Conservation (phyloP, 2,329 filamentous ascomycete genomes). For the Fusarium staphyleae region DNA sequence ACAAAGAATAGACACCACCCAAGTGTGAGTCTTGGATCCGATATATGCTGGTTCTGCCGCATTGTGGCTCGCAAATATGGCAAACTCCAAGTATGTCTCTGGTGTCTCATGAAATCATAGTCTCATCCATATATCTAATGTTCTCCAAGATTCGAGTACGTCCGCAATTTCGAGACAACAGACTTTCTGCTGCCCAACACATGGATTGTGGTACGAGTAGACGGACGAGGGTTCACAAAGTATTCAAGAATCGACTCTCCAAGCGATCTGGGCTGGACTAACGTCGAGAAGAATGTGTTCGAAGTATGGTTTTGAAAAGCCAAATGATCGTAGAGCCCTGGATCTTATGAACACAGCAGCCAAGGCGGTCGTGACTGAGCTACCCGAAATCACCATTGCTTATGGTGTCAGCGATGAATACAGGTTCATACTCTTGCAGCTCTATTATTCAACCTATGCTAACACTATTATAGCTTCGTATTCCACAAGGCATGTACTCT, state of each 20-base stretch:
- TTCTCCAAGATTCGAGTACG: constrained; percentile 82
- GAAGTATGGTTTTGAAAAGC: constrained; percentile 87
- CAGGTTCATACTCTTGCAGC: constrained; percentile 57
- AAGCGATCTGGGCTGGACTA: constrained; percentile 14
- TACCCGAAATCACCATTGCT: constrained; percentile 84
- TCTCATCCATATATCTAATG: constrained; percentile 19
- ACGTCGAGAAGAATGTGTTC: constrained; percentile 70
- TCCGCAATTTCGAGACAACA: constrained; percentile 84
- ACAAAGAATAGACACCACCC: constrained; percentile 24
- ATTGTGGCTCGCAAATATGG: constrained; percentile 50
- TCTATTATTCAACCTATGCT: background rate
- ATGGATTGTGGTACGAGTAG: constrained; percentile 93
- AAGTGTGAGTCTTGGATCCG: constrained; percentile 3
- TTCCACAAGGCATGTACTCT: constrained; percentile 83
- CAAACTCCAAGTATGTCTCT: constrained; percentile 62
- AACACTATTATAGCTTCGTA: constrained; percentile 70
- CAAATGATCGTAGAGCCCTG: constrained; percentile 86
- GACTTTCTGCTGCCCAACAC: constrained; percentile 86
- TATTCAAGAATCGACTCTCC: constrained; percentile 49
- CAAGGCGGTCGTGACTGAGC: constrained; percentile 79
- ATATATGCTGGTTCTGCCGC: constrained; percentile 1
- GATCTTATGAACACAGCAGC: constrained; percentile 96
- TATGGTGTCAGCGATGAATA: constrained; percentile 97
- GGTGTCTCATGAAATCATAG: background rate
- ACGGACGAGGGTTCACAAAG: constrained; percentile 96